Base-by-base conservation (phyloP, 2,329 filamentous ascomycete species). In the Cercospora sp. region DNA sequence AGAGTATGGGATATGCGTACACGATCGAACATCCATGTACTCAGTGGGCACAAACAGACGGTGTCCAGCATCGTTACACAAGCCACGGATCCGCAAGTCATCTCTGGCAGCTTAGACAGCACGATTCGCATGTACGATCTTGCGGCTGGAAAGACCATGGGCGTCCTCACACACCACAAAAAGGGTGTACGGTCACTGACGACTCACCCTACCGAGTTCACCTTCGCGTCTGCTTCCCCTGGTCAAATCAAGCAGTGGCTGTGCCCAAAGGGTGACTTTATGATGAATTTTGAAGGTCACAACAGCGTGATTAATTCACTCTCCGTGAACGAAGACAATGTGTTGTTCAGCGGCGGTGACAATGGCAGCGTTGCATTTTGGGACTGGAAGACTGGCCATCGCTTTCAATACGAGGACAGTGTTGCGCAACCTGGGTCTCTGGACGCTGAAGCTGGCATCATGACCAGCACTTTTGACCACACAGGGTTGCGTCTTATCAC, bases 241-340 rank as follows among this genome's bases (percentile, higher is more conserved):
- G 91, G 91, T 26, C 94, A 91, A 78, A 97, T 99, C 82, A 99
- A 99, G 84, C 95, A 99, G 82, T 99, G 95, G 94, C 97, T 98
- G 80, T 98, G 94, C 73, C 96, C 96, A 1, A 93, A 97, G 78
- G 96, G 94, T 42, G 93, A 93, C 16, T 98, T 99, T 78, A 99
- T 99, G 95, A 94, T 97, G 80, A 98, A 98, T 78, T 98, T 98
- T 76, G 92, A 97, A 53, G 94, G 94, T 4, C 94, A 98, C 77
- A 97, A 97, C 76, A 88, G 93, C 68, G 96, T 99, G 78, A 94
- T 99, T 83, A 99, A 99, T 81, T 93, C 93, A 0, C 83, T 99
- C 57, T 87, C 93, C 53, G 93, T 95, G 33, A 99, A 99, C 79
- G 92, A 96, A 75, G 93, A 97, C 78, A 95, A 97, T 75, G 92